Percentiles rank a stretch among this genome's conserved stretches.
Evolutionary conservation across 169 alveolate species (phyloP).

Genomic region (Cystoisospora suis): DNA sequence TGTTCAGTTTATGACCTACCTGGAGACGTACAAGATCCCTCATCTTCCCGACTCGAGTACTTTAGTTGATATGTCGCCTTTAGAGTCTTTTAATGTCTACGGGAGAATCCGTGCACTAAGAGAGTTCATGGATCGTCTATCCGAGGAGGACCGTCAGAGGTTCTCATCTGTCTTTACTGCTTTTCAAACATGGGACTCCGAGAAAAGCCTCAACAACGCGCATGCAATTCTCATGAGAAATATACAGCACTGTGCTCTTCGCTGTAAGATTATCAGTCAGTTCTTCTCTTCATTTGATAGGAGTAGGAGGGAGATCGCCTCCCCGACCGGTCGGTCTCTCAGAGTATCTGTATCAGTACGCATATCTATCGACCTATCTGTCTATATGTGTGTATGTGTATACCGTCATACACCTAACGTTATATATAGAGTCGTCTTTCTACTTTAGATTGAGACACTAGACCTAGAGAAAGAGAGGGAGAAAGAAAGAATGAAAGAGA

Average conservation of each 20-base stretch:
- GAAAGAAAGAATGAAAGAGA: too few relatives aligned
- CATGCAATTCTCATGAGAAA: background rate
- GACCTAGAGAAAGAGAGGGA: too few relatives aligned
- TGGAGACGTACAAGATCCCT: constrained; percentile 1
- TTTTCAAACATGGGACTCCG: background rate
- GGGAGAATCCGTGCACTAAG: background rate
- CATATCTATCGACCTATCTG: background rate
- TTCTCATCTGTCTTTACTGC: background rate
- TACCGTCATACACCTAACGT: background rate
- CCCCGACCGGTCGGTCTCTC: background rate
- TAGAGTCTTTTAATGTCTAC: background rate
- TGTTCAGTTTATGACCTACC: constrained; percentile 8
- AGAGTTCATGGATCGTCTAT: background rate
- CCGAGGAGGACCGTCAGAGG: background rate
- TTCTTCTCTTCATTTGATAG: background rate
- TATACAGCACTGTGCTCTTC: constrained; percentile 15
- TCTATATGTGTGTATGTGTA: background rate
- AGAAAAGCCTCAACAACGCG: background rate
- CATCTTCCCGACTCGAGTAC: background rate
- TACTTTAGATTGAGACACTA: background rate
- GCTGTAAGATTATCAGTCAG: background rate
- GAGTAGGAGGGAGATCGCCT: background rate
- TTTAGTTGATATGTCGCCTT: background rate
- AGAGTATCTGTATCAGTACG: background rate
- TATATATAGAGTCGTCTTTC: background rate